These are phyloP conservation scores for Colletotrichum endophyticum DNA, from an alignment of 2,329 filamentous ascomycete species.

Conservation along the genomic window DNA sequence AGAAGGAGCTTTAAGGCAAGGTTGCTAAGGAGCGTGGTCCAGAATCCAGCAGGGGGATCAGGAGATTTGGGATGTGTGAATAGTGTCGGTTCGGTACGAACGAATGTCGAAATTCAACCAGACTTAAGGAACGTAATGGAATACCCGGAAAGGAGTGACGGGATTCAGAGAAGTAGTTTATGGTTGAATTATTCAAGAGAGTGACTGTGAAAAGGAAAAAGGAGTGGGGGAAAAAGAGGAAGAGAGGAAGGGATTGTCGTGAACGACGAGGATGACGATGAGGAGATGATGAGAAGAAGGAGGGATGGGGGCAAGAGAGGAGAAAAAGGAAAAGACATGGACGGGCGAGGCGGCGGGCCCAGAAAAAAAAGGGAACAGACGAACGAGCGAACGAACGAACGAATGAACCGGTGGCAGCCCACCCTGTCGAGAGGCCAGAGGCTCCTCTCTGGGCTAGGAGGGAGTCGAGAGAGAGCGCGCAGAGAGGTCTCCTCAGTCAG, in stretches of 20 bases:
- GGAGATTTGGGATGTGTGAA: conserved; percentile 18
- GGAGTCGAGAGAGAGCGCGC: not conserved
- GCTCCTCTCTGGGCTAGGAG: not conserved
- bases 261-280: conserved; percentile 39
- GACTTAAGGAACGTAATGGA: conserved; percentile 45
- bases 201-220: conserved; percentile 51
- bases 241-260: conserved; percentile 38
- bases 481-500: not conserved
- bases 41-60: conserved; percentile 23
- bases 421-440: not conserved
- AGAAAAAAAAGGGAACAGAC: conserved; percentile 17
- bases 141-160: conserved; percentile 58
- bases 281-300: conserved; percentile 38
- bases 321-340: conserved; percentile 31
- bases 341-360: conserved; percentile 19
- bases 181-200: conserved; percentile 51
- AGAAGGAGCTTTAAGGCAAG: conserved; percentile 22
- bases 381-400: conserved; percentile 11
- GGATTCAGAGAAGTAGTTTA: conserved; percentile 39
- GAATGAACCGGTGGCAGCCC: conserved; percentile 4
- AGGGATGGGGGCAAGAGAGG: conserved; percentile 28
- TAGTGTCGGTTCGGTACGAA: conserved; percentile 22
- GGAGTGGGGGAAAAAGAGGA: conserved; percentile 37
- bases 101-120: conserved; percentile 27
- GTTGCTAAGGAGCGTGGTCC: conserved; percentile 28